phyloP scores from a whole-genome alignment of 176 grass and related monocot species.

The Dactylis glomerata region DNA sequence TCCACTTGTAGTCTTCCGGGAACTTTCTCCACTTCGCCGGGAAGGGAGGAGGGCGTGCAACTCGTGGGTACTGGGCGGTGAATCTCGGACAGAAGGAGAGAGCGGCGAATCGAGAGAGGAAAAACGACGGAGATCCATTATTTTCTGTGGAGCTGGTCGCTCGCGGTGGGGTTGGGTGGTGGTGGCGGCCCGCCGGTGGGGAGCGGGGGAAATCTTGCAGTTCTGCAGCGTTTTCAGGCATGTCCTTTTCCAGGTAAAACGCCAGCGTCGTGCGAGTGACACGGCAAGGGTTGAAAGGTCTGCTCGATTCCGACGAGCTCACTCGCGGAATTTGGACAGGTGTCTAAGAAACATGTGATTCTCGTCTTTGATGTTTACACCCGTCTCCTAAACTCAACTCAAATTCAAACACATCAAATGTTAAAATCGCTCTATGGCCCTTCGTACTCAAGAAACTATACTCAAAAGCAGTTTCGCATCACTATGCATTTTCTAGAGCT shows the following conservation, averaged over 20 bases:
- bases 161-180: constrained; percentile 19
- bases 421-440: too few relatives aligned
- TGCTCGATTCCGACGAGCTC: background rate
- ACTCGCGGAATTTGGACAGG: background rate
- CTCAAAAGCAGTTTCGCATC: too few relatives aligned
- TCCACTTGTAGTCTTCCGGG: background rate
- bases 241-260: background rate
- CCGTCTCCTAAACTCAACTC: too few relatives aligned
- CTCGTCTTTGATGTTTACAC: too few relatives aligned
- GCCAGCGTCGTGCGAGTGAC: background rate
- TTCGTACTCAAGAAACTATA: too few relatives aligned
- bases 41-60: background rate
- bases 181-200: constrained; percentile 1
- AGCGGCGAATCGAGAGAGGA: background rate
- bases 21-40: background rate
- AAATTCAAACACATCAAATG: too few relatives aligned
- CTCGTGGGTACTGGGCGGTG: constrained; percentile 9
- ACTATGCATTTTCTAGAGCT: too few relatives aligned
- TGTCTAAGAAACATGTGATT: too few relatives aligned
- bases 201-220: background rate
- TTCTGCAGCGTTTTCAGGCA: background rate
- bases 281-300: background rate
- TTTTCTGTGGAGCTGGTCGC: constrained; percentile 31
- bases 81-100: background rate
- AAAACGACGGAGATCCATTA: constrained; percentile 10